Conservation (phyloP, 78 protist genomes). For the Dictyostelium capitatum region DNA sequence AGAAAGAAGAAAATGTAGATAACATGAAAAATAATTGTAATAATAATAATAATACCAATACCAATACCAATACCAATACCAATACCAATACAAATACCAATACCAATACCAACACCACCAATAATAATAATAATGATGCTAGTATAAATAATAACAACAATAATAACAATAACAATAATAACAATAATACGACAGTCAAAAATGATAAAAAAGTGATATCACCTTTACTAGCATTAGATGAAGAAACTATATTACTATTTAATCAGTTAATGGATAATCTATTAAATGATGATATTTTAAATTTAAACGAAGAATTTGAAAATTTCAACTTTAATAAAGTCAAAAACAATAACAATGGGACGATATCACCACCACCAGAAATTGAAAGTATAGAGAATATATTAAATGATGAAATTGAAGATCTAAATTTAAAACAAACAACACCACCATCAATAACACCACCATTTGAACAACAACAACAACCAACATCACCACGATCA, state of each 20-base stretch:
- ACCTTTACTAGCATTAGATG: background rate
- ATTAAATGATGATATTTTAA: background rate
- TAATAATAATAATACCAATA: too few species aligned
- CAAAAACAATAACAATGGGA: background rate
- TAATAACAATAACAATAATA: background rate
- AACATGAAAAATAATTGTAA: too few species aligned
- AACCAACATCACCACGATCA: background rate
- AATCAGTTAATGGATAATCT: slow-evolving; percentile 2
- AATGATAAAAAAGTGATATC: too few species aligned
- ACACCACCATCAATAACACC: background rate
- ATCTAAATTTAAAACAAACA: background rate
- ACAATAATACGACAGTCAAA: background rate
- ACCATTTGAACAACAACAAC: background rate
- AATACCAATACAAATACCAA: too few species aligned
- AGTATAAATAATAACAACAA: background rate
- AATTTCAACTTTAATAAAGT: background rate
- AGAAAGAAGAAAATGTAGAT: too few species aligned
- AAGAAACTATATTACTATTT: background rate
- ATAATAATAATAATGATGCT: background rate
- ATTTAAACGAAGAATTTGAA: background rate
- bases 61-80: too few species aligned
- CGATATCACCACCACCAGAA: background rate
- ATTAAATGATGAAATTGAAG: background rate
- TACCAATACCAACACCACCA: too few species aligned
- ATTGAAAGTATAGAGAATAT: slow-evolving; percentile 9